Conservation (phyloP, 371 early-diverging fungal species). For the Haplosporangium sp. region DNA sequence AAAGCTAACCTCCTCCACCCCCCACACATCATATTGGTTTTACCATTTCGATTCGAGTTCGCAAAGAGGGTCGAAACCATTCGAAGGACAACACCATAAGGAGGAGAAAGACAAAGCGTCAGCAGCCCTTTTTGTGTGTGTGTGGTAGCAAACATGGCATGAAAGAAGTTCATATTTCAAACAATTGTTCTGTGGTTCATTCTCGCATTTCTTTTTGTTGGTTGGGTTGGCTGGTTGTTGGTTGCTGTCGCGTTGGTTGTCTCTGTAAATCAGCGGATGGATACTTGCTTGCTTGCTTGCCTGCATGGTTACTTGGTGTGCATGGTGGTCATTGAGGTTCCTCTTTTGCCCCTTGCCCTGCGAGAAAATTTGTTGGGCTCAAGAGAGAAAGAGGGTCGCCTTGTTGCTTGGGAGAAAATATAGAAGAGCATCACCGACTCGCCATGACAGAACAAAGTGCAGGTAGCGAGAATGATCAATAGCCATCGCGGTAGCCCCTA, state of each 20-base stretch:
- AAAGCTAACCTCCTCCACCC: no score
- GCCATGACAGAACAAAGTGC: not conserved
- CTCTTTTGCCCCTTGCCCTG: not conserved
- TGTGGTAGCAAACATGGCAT: not conserved
- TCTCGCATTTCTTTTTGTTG: not conserved
- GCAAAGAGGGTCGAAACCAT: slow-evolving; percentile 6
- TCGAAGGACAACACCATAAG: slow-evolving; percentile 5
- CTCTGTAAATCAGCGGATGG: no score
- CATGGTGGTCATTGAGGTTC: no score
- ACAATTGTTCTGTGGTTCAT: slow-evolving; percentile 10
- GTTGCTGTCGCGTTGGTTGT: no score
- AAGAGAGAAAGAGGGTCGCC: slow-evolving; percentile 1
- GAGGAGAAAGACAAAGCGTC: slow-evolving; percentile 15
- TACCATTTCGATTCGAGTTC: slow-evolving; percentile 13
- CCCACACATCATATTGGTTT: not conserved
- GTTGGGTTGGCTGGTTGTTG: no score
- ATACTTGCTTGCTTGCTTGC: no score
- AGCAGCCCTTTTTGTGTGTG: slow-evolving; percentile 12
- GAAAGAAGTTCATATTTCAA: not conserved
- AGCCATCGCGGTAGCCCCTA: slow-evolving; percentile 39
- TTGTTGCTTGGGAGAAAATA: not conserved
- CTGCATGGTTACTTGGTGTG: not conserved
- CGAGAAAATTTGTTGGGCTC: not conserved
- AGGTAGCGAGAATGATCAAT: slow-evolving; percentile 19
- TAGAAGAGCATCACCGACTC: not conserved